Percentiles rank a stretch among this genome's conserved stretches.
phyloP scores from a whole-genome alignment of 176 grass and related monocot genomes.

The Olyra latifolia region DNA sequence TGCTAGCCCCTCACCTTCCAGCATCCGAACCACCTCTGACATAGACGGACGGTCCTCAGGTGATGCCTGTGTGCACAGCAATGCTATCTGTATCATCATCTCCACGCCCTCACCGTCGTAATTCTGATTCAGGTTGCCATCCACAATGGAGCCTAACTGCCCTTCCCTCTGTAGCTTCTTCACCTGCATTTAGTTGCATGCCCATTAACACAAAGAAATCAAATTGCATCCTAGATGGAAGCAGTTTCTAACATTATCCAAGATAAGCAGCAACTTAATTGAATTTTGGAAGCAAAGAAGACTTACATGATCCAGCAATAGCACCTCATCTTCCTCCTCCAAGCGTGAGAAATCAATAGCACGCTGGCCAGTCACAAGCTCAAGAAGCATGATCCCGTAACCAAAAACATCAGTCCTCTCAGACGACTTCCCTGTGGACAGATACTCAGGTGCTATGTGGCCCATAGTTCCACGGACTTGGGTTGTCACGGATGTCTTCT shows the following conservation, averaged over 20 bases:
- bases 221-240: not conserved
- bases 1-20: conserved; percentile 72
- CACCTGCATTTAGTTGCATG: conserved; percentile 44
- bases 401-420: conserved; percentile 90
- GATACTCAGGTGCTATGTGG: conserved; percentile 91
- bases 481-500: conserved; percentile 83
- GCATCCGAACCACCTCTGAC: conserved; percentile 87
- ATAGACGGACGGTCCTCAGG: conserved; percentile 81
- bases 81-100: conserved; percentile 73
- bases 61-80: conserved; percentile 73
- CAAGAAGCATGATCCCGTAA: conserved; percentile 90
- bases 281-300: not conserved
- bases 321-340: conserved; percentile 80
- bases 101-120: conserved; percentile 56
- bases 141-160: conserved; percentile 63
- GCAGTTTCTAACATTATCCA: not conserved
- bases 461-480: conserved; percentile 91
- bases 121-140: conserved; percentile 50
- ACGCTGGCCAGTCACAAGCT: conserved; percentile 82
- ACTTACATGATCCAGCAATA: conserved; percentile 85
- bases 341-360: conserved; percentile 85
- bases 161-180: conserved; percentile 86
- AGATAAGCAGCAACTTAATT: not conserved
- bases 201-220: not conserved
- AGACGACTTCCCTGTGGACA: conserved; percentile 83